These are phyloP conservation scores for Nepenthes alata DNA, from an alignment of 179 eudicot species.

Conservation along the genomic window DNA sequence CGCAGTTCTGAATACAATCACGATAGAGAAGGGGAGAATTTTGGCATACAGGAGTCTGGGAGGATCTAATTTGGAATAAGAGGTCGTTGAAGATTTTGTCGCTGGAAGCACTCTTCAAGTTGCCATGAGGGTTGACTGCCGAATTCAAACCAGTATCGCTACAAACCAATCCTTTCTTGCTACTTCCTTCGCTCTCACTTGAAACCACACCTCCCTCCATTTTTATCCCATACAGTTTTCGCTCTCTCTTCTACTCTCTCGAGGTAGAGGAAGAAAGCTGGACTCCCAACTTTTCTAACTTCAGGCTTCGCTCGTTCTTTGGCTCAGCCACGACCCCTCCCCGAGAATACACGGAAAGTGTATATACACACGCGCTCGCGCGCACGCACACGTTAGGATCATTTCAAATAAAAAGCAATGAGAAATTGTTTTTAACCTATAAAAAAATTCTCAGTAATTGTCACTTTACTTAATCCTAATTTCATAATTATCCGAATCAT, in stretches of 20 bases:
- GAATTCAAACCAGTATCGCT: neutral
- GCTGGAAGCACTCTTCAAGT: constrained; percentile 34
- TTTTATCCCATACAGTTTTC: neutral
- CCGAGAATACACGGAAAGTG: too few relatives aligned
- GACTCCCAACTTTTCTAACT: too few relatives aligned
- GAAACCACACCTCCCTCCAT: neutral
- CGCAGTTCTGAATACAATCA: neutral
- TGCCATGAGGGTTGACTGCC: constrained; percentile 20
- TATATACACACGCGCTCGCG: too few relatives aligned
- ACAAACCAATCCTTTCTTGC: neutral
- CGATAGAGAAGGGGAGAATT: neutral
- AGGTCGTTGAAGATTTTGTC: constrained; percentile 48
- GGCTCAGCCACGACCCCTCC: too few relatives aligned
- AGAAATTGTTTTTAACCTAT: too few relatives aligned
- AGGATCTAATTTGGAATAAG: constrained; percentile 49
- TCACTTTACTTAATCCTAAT: too few relatives aligned
- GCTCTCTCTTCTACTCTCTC: neutral
- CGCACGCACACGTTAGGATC: too few relatives aligned
- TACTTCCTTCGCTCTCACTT: neutral
- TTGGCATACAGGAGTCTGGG: constrained; percentile 49
- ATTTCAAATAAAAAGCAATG: too few relatives aligned
- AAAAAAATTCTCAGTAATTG: too few relatives aligned
- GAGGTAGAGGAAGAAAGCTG: too few relatives aligned
- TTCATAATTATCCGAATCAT: too few relatives aligned
- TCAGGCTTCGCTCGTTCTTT: too few relatives aligned